Evolutionary conservation across 306 rosid species (phyloP), one percentile per base, ranked within the genome.

Genomic region (Dalbergia oliveri): DNA sequence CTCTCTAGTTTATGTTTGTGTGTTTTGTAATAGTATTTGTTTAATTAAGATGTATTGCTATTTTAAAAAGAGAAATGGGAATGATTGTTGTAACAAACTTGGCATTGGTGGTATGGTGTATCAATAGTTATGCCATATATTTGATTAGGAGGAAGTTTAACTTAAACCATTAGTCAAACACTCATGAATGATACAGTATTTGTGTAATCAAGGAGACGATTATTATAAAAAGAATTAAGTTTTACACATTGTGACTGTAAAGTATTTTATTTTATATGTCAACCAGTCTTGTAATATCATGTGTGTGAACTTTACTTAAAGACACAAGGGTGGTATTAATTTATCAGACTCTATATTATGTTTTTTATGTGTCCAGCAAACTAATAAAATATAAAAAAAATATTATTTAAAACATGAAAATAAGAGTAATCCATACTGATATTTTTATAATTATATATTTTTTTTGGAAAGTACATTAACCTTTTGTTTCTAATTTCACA

Each of bases 131-230:
- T 66, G 79, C 71, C 59, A 53, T 72, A 53, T 72, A 34, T 49
- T 72, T 21, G 79, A 37, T 70, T 84, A 44, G 85, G 80, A 77
- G 49, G 72, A 77, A 72, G 57, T n/a, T 50, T 77, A 47, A 77
- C 82, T 66, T 71, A 66, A 72, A 56, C 75, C 81, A 76, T 58
- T 67, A 81, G 77, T 69, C 81, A 68, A 76, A 51, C 57, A 16
- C 68, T 66, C 51, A 39, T 80, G 69, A 69, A 65, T 23, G 23
- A 62, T 21, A 50, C 31, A 23, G 34, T 4, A 49, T 57, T 56
- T 9, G 41, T 63, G 56, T 11, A 21, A 18, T 39, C 23, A 39
- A 11, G 69, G 43, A 1, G 9, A 21, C 12, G 41, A 9, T 49
- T 8, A 9, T 50, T 44, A 61, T 26, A 49, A 37, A 50, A 76